Percentiles rank a stretch among this genome's conserved stretches.
Evolutionary conservation across 2,329 filamentous ascomycete genomes (phyloP).

Genomic region (Trichoderma aggressivum): DNA sequence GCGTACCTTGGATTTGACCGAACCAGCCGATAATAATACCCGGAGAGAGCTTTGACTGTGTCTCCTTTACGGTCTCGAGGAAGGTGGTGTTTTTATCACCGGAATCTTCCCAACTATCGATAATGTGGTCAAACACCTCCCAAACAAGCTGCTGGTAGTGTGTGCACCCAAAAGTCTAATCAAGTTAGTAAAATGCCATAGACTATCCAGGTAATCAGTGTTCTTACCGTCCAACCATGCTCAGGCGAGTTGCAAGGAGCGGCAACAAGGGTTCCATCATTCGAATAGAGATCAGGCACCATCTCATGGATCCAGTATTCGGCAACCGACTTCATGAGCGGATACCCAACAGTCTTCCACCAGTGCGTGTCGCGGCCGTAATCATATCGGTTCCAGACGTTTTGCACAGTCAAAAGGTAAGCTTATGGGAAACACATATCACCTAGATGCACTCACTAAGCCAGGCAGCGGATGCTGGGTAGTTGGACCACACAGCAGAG

Average conservation of each 20-base stretch:
- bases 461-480: conserved; percentile 15
- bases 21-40: conserved; percentile 13
- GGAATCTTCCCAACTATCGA: conserved; percentile 27
- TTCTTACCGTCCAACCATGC: conserved; percentile 43
- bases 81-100: conserved; percentile 31
- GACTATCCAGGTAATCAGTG: fast-evolving
- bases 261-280: conserved; percentile 51
- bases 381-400: conserved; percentile 55
- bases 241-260: conserved; percentile 60
- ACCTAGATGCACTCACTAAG: not conserved
- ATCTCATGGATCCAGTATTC: conserved; percentile 56
- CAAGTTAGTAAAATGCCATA: not conserved
- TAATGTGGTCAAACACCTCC: conserved; percentile 39
- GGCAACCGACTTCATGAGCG: conserved; percentile 50
- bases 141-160: conserved; percentile 52
- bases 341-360: conserved; percentile 48
- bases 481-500: conserved; percentile 10
- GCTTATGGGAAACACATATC: not conserved
- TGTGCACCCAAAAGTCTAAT: conserved; percentile 48
- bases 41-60: conserved; percentile 5
- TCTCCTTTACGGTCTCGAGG: conserved; percentile 31
- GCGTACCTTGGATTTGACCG: conserved; percentile 17
- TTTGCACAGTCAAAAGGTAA: conserved; percentile 46
- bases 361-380: conserved; percentile 48
- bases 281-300: conserved; percentile 46